A percentile compares a stretch with the other conserved stretches of the same genome.
Conservation (phyloP, 371 early-diverging fungal species). For the Circinella umbellata region DNA sequence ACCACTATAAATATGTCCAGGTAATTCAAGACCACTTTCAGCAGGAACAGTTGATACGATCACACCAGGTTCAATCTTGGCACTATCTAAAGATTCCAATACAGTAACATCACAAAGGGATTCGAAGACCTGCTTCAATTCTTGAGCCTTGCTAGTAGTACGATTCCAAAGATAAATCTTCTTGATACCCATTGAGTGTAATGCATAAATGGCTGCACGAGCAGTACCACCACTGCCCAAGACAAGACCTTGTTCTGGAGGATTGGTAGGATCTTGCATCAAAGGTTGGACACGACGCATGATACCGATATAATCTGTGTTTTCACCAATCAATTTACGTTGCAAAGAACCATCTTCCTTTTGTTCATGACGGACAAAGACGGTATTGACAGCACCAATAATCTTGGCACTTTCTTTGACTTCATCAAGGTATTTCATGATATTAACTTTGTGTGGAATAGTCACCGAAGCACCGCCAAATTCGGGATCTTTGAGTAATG, state of each 20-base stretch:
- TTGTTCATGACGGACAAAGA: conserved; percentile 58
- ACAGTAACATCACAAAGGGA: conserved; percentile 50
- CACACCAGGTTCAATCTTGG: conserved; percentile 45
- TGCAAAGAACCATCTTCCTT: conserved; percentile 41
- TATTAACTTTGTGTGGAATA: conserved; percentile 90
- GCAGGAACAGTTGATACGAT: conserved; percentile 88
- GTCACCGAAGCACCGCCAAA: conserved; percentile 97
- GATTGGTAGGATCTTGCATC: conserved; percentile 46
- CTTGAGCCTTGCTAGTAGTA: conserved; percentile 75
- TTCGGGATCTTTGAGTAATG: conserved; percentile 55
- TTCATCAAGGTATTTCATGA: conserved; percentile 74
- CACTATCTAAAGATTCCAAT: conserved; percentile 37
- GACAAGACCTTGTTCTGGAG: conserved; percentile 68
- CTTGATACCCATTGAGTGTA: conserved; percentile 73
- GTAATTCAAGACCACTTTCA: conserved; percentile 67
- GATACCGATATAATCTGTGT: conserved; percentile 96
- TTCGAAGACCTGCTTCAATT: conserved; percentile 72
- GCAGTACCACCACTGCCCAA: conserved; percentile 98
- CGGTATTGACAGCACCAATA: conserved; percentile 96
- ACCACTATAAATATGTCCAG: conserved; percentile 58
- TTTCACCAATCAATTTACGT: conserved; percentile 79
- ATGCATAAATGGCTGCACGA: conserved; percentile 90
- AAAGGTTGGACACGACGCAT: conserved; percentile 62
- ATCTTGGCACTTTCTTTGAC: conserved; percentile 77
- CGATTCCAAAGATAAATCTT: conserved; percentile 89